Conservation (phyloP, 1,139 yeast species). For the Lodderomyces elongisporus region DNA sequence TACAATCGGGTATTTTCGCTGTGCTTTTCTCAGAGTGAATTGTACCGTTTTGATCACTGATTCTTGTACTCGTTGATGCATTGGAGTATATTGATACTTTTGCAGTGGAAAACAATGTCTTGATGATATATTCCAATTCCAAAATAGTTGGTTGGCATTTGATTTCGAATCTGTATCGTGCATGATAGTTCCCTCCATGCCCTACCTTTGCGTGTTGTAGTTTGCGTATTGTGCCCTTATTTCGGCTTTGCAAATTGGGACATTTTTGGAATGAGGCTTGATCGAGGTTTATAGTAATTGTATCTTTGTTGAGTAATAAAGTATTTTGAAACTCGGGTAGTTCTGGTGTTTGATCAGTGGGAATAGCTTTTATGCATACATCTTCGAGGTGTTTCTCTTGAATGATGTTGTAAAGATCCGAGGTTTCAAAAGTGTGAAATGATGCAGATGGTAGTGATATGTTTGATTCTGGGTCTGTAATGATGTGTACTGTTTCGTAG, state of each 20-base stretch:
- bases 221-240: conserved; percentile 2
- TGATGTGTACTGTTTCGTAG: conserved; percentile 5
- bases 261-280: conserved; percentile 9
- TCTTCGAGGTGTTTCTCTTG: background rate
- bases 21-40: background rate
- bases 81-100: conserved; percentile 1
- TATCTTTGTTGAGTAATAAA: conserved; percentile 3
- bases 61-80: background rate
- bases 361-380: conserved; percentile 5
- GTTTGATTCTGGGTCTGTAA: conserved; percentile 1
- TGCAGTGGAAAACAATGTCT: conserved; percentile 6
- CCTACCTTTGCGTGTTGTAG: conserved; percentile 7
- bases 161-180: conserved; percentile 5
- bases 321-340: conserved; percentile 2
- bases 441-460: background rate
- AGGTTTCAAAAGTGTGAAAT: background rate
- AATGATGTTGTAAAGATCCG: background rate
- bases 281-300: conserved; percentile 1
- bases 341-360: conserved; percentile 4
- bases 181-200: conserved; percentile 8
- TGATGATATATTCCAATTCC: conserved; percentile 8
- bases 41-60: background rate
- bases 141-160: conserved; percentile 1
- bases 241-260: conserved; percentile 6
- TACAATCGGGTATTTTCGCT: background rate